Evolutionary conservation across 495 filamentous ascomycete genomes (phyloP).

Genomic region (Xylaria bambusicola): DNA sequence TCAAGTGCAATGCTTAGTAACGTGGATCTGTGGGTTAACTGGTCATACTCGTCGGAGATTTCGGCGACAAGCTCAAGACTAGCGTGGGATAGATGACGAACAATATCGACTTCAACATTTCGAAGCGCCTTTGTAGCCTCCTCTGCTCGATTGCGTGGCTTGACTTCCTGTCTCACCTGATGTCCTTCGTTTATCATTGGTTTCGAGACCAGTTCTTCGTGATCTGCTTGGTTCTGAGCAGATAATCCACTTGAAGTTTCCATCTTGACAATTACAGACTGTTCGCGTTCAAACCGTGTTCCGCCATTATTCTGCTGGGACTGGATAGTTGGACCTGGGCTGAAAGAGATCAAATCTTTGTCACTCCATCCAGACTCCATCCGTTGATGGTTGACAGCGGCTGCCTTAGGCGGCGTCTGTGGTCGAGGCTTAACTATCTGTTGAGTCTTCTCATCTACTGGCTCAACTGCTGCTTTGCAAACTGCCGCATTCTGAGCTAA

Average conservation of each 20-base stretch:
- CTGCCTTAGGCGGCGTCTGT: background rate
- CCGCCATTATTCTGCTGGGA: background rate
- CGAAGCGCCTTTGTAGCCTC: background rate
- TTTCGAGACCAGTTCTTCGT: background rate
- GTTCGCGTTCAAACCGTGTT: background rate
- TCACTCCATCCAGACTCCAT: background rate
- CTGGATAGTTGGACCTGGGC: background rate
- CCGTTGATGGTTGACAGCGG: background rate
- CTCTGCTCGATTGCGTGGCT: background rate
- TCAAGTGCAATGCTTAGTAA: background rate
- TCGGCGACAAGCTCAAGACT: background rate
- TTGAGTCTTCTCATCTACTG: background rate
- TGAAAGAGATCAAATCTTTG: conserved; percentile 5
- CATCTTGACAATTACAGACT: background rate
- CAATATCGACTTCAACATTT: background rate
- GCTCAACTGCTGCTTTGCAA: background rate
- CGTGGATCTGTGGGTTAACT: background rate
- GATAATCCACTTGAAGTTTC: background rate
- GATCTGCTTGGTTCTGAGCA: background rate
- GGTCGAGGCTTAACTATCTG: background rate
- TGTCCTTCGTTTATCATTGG: background rate
- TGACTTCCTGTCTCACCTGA: background rate
- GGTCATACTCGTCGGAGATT: background rate
- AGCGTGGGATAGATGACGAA: background rate
- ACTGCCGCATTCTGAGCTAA: background rate